A percentile compares a stretch with the other conserved stretches of the same genome.
Conservation (phyloP, 768 basidiomycete species). For the Galerina sulciceps region DNA sequence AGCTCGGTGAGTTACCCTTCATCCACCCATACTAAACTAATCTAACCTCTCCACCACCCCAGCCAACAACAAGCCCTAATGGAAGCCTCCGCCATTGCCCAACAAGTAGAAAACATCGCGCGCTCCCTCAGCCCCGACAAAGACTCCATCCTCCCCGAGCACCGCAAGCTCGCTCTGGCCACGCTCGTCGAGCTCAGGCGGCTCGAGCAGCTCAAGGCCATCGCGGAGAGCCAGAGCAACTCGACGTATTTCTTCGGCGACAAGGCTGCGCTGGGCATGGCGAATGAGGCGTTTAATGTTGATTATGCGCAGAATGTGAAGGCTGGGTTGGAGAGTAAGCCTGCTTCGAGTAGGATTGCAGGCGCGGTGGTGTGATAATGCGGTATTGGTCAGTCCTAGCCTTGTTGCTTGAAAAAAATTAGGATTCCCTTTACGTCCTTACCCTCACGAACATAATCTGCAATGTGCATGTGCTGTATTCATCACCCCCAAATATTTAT, state of each 20-base stretch:
- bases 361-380: background rate
- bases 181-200: conserved; percentile 51
- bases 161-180: conserved; percentile 41
- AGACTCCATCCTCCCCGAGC: conserved; percentile 32
- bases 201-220: conserved; percentile 57
- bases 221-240: conserved; percentile 52
- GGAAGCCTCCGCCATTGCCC: conserved; percentile 50
- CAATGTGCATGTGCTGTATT: no score
- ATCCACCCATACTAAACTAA: background rate
- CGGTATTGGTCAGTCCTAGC: background rate
- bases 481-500: no score
- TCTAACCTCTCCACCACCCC: background rate
- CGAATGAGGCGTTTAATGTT: conserved; percentile 45
- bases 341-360: background rate
- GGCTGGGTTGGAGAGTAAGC: conserved; percentile 22
- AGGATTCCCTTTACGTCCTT: no score
- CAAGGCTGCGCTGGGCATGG: conserved; percentile 35
- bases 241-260: conserved; percentile 64
- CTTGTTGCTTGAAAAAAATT: no score
- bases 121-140: conserved; percentile 37
- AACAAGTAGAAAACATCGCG: conserved; percentile 53
- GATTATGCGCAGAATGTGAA: conserved; percentile 55
- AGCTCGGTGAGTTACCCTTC: conserved; percentile 35
- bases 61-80: conserved; percentile 47
- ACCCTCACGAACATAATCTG: background rate